Evolutionary conservation across 176 grass and related monocot species (phyloP).

Genomic region (Oryza meridionalis): DNA sequence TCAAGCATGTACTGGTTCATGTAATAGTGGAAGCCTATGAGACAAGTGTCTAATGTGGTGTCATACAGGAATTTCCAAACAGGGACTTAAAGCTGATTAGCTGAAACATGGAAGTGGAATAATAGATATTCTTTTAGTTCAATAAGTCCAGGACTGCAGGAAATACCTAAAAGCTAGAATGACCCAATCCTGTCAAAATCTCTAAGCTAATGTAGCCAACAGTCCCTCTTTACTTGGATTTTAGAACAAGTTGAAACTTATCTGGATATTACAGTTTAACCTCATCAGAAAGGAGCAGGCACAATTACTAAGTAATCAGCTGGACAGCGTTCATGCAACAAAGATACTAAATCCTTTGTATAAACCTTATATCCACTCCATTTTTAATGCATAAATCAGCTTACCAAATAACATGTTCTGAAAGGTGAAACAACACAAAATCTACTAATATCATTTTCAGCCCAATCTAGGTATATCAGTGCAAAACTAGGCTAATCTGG

Average conservation of each 20-base stretch:
- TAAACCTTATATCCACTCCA: not conserved
- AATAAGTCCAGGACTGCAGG: not conserved
- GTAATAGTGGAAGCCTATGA: not conserved
- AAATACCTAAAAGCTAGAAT: not conserved
- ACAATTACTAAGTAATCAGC: conserved; percentile 8
- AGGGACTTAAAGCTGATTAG: conserved; percentile 2
- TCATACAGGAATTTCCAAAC: not conserved
- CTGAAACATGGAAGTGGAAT: not conserved
- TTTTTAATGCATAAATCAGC: not conserved
- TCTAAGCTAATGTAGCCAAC: not conserved
- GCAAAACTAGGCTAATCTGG: not conserved
- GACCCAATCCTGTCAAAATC: not conserved
- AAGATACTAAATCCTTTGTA: not conserved
- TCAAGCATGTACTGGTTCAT: not conserved
- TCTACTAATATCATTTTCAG: conserved; percentile 19
- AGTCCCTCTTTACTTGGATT: not conserved
- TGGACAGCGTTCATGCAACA: not conserved
- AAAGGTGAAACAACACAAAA: not conserved
- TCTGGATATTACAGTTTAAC: not conserved
- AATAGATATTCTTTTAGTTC: not conserved
- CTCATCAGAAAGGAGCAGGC: not conserved
- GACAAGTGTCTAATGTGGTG: not conserved
- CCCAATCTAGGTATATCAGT: not conserved
- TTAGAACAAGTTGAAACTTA: conserved; percentile 23
- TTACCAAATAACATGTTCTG: not conserved